Percentiles rank a stretch among this genome's conserved stretches.
Evolutionary conservation across 805 yeast species (phyloP).

Genomic region (Spathaspora arborariae): DNA sequence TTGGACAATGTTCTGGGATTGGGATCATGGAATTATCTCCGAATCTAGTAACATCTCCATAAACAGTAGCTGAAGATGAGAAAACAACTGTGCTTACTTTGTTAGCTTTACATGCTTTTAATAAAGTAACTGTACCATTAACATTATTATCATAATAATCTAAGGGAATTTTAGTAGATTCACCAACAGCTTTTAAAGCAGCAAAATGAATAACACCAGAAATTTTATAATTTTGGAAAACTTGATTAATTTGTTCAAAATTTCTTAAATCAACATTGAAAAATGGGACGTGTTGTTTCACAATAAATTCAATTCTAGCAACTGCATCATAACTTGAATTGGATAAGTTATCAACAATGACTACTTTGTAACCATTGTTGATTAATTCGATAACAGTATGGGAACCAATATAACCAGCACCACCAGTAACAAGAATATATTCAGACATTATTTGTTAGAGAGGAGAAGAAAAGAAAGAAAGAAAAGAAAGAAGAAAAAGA

Average conservation of each 20-base stretch:
- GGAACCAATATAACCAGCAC: constrained; percentile 85
- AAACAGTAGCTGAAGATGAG: constrained; percentile 78
- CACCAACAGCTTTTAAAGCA: constrained; percentile 81
- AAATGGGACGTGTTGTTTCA: constrained; percentile 50
- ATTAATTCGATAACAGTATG: constrained; percentile 68
- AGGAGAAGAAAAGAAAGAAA: neutral
- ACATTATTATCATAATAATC: constrained; percentile 68
- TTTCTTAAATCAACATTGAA: constrained; percentile 55
- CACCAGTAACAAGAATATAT: constrained; percentile 69
- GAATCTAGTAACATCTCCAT: constrained; percentile 76
- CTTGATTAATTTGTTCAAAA: constrained; percentile 39
- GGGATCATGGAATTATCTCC: constrained; percentile 59
- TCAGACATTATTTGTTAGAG: constrained; percentile 7
- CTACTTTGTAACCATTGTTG: constrained; percentile 60
- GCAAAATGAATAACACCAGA: constrained; percentile 74
- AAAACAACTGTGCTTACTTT: constrained; percentile 57
- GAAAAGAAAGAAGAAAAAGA: neutral
- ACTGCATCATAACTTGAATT: constrained; percentile 68
- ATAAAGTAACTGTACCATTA: constrained; percentile 55
- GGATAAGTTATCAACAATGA: constrained; percentile 66
- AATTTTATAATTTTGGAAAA: constrained; percentile 48
- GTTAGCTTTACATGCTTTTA: constrained; percentile 48
- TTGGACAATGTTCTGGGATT: constrained; percentile 74
- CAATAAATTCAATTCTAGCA: constrained; percentile 54
- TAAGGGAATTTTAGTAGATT: constrained; percentile 64